Evolutionary conservation across 2,329 filamentous ascomycete genomes (phyloP).

Genomic region (Claviceps arundinis): DNA sequence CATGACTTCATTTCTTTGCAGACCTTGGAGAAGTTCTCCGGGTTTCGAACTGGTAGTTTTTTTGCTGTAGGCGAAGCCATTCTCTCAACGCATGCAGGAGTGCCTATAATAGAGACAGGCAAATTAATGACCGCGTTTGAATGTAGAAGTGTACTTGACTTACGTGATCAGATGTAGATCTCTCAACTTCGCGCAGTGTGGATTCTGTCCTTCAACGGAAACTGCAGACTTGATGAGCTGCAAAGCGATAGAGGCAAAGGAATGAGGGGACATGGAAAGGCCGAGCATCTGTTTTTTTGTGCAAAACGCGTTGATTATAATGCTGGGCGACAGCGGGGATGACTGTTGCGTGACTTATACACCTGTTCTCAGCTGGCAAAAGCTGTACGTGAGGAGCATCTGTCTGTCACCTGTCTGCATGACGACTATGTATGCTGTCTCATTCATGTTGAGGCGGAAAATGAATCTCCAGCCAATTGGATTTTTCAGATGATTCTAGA

Average conservation of each 20-base stretch:
- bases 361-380: constrained; percentile 1
- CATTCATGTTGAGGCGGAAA: no score
- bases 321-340: neutral
- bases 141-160: neutral
- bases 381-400: neutral
- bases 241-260: neutral
- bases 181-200: neutral
- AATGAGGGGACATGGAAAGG: neutral
- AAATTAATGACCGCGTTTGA: neutral
- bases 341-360: neutral
- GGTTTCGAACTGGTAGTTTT: neutral
- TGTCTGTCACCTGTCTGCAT: no score
- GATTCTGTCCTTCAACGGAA: neutral
- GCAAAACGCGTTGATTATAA: neutral
- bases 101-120: neutral
- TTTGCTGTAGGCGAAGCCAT: neutral
- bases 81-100: neutral
- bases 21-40: neutral
- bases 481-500: neutral
- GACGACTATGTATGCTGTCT: no score
- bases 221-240: neutral
- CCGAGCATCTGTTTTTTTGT: neutral
- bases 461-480: no score
- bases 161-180: neutral
- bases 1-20: constrained; percentile 4